Percentiles rank a stretch among this genome's conserved stretches.
Evolutionary conservation across 441 rosid species (phyloP).

Genomic region (Corymbia citriodora): DNA sequence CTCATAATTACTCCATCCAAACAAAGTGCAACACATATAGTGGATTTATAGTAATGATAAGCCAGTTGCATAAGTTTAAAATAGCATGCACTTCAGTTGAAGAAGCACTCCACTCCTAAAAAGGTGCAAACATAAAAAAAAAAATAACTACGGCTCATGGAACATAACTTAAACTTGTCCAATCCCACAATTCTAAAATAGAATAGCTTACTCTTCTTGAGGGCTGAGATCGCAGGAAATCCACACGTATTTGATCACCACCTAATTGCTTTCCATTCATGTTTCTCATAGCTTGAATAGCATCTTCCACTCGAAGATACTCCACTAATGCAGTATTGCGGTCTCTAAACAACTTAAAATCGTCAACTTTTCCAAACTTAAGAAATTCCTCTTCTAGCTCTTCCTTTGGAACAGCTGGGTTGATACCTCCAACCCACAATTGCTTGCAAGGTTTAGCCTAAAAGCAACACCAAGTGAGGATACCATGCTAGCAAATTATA

Average conservation of each 20-base stretch:
- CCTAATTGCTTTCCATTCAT: constrained; percentile 80
- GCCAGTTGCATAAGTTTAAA: neutral
- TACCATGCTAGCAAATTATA: neutral
- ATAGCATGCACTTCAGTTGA: neutral
- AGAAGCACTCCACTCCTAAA: neutral
- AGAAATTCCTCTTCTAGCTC: constrained; percentile 68
- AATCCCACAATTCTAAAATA: neutral
- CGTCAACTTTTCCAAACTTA: constrained; percentile 78
- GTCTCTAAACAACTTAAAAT: constrained; percentile 70
- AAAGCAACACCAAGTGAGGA: constrained; percentile 3
- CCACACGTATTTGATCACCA: constrained; percentile 82
- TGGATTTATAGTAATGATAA: neutral
- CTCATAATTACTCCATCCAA: neutral
- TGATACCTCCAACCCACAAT: constrained; percentile 93
- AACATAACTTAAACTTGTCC: neutral
- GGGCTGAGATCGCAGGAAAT: constrained; percentile 71
- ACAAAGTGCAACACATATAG: neutral
- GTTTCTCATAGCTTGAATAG: constrained; percentile 67
- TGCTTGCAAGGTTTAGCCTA: constrained; percentile 86
- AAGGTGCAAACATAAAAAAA: neutral
- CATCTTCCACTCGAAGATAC: constrained; percentile 62
- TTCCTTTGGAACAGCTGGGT: constrained; percentile 57
- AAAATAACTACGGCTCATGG: neutral
- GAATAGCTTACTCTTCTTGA: constrained; percentile 61
- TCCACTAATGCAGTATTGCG: constrained; percentile 73